Evolutionary conservation across 352 stramenopile genomes (phyloP).

Genomic region (Pythium myriotylum): DNA sequence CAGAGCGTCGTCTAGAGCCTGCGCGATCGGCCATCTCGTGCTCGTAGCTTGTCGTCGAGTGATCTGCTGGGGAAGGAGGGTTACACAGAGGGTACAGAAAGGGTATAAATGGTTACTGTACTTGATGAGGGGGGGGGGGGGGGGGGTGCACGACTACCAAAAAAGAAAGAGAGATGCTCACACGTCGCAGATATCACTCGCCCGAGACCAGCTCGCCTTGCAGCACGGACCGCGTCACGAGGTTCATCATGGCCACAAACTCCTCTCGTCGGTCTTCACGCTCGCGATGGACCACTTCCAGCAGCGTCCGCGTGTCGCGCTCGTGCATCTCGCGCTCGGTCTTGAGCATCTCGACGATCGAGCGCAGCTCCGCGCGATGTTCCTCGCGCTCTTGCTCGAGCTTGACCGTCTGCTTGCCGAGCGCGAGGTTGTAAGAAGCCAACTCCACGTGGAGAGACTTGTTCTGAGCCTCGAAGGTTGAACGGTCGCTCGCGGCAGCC

Average conservation of each 20-base stretch:
- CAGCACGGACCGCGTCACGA: conserved; percentile 18
- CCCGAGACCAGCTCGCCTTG: conserved; percentile 2
- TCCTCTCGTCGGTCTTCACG: conserved; percentile 12
- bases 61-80: too few species aligned
- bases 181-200: too few species aligned
- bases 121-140: too few species aligned
- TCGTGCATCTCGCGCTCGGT: conserved; percentile 8
- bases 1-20: not conserved
- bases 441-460: conserved; percentile 3
- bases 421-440: conserved; percentile 1
- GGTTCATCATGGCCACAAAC: conserved; percentile 19
- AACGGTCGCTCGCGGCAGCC: conserved; percentile 4
- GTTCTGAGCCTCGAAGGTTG: conserved; percentile 1
- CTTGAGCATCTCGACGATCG: conserved; percentile 18
- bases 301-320: conserved; percentile 5
- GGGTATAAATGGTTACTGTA: not conserved
- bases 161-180: too few species aligned
- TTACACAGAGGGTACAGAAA: not conserved
- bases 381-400: conserved; percentile 12
- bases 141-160: too few species aligned
- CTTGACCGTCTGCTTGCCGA: not conserved
- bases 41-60: not conserved
- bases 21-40: not conserved
- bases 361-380: conserved; percentile 16
- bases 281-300: conserved; percentile 13